Conservation (phyloP, 1,139 yeast species). For the Blastobotrys malaysiensis region DNA sequence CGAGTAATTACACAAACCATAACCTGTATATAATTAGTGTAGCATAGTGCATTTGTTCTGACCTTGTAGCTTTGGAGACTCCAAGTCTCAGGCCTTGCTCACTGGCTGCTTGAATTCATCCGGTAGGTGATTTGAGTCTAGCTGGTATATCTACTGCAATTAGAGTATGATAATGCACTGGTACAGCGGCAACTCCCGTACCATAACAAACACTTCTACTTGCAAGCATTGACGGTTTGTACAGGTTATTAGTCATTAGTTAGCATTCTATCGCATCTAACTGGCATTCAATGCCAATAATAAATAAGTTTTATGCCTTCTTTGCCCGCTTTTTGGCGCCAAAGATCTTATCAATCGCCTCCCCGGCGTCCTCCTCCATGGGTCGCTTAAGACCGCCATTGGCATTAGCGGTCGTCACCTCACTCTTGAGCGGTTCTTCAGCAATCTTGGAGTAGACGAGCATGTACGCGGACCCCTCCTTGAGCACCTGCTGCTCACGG, state of each 20-base stretch:
- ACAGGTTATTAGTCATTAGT: background rate
- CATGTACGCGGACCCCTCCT: conserved; percentile 78
- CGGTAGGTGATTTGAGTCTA: no score
- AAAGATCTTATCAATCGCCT: conserved; percentile 11
- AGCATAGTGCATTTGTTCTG: background rate
- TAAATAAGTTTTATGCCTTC: conserved; percentile 3
- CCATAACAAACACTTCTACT: no score
- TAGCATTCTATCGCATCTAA: background rate
- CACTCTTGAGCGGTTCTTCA: conserved; percentile 4
- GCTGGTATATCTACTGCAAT: no score
- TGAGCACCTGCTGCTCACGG: conserved; percentile 65
- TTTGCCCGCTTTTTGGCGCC: conserved; percentile 4
- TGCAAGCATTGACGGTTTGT: background rate
- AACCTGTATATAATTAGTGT: background rate
- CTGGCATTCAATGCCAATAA: conserved; percentile 1
- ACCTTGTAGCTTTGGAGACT: no score
- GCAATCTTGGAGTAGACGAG: conserved; percentile 57
- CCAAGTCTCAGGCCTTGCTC: no score
- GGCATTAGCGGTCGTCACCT: background rate
- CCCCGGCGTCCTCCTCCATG: conserved; percentile 3
- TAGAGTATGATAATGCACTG: no score
- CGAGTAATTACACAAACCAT: background rate
- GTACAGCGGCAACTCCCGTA: no score
- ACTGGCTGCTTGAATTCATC: no score
- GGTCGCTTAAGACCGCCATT: conserved; percentile 2